A percentile compares a stretch with the other conserved stretches of the same genome.
Evolutionary conservation across 1,284 basidiomycete species (phyloP).

Genomic region (Psilocybe mexicana): DNA sequence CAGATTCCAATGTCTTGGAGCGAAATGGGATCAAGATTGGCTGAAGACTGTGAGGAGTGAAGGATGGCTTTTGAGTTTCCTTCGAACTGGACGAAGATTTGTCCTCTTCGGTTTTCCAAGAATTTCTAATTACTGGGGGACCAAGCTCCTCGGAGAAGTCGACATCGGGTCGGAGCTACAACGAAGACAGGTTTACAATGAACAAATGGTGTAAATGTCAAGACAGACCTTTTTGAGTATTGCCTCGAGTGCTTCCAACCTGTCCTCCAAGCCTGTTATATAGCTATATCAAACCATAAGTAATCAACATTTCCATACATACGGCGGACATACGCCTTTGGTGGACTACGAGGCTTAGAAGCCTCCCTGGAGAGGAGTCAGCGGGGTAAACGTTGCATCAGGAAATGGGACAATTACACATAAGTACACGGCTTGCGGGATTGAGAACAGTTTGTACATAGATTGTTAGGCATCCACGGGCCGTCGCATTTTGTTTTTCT

Average conservation of each 20-base stretch:
- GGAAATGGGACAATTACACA: conserved; percentile 45
- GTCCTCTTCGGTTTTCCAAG: conserved; percentile 58
- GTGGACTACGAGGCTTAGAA: conserved; percentile 80
- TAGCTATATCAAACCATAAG: conserved; percentile 48
- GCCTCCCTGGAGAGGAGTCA: conserved; percentile 51
- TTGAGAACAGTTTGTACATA: conserved; percentile 75
- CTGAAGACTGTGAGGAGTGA: conserved; percentile 20
- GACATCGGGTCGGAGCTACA: conserved; percentile 65
- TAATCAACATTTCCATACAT: conserved; percentile 24
- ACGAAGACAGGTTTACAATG: conserved; percentile 9
- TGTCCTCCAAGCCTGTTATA: conserved; percentile 75
- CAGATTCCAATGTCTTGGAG: not conserved
- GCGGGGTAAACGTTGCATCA: conserved; percentile 1
- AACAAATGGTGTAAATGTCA: conserved; percentile 5
- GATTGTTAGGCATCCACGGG: conserved; percentile 53
- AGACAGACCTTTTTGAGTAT: conserved; percentile 64
- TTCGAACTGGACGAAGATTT: conserved; percentile 17
- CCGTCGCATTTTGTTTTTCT: conserved; percentile 75
- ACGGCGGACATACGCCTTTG: conserved; percentile 63
- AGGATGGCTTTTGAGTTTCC: conserved; percentile 16
- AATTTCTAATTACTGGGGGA: conserved; percentile 66
- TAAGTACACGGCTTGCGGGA: conserved; percentile 72
- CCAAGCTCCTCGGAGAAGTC: conserved; percentile 73
- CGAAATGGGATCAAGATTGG: conserved; percentile 22
- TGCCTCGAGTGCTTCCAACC: conserved; percentile 69